phyloP scores from a whole-genome alignment of 2,329 filamentous ascomycete genomes.

The Diaporthe eres region DNA sequence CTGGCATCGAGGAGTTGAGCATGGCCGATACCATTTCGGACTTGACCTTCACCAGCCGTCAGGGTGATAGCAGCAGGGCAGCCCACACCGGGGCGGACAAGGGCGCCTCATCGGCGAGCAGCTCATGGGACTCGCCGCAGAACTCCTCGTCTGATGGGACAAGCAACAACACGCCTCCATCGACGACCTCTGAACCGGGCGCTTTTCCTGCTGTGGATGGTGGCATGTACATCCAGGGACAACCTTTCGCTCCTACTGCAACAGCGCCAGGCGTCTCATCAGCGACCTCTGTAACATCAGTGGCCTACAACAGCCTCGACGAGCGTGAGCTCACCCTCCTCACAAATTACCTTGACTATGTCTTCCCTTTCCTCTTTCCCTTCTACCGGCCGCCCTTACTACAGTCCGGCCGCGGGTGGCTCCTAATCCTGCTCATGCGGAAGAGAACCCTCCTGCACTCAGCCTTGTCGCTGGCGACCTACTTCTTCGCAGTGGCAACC shows the following conservation, averaged over 20 bases:
- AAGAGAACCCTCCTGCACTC: slow-evolving; percentile 45
- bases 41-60: background rate
- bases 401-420: slow-evolving; percentile 42
- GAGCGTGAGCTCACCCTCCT: slow-evolving; percentile 40
- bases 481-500: slow-evolving; percentile 44
- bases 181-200: slow-evolving; percentile 3
- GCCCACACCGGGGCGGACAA: background rate
- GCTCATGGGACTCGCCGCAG: slow-evolving; percentile 18
- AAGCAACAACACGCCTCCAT: slow-evolving; percentile 10
- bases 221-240: slow-evolving; percentile 17
- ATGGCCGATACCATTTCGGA: slow-evolving; percentile 41
- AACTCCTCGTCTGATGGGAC: slow-evolving; percentile 3
- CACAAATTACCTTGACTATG: slow-evolving; percentile 47
- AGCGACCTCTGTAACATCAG: background rate
- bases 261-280: background rate
- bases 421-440: slow-evolving; percentile 43
- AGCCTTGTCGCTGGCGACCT: slow-evolving; percentile 44
- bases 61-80: background rate
- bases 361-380: slow-evolving; percentile 47
- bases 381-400: slow-evolving; percentile 46
- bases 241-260: background rate
- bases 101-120: background rate
- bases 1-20: slow-evolving; percentile 47
- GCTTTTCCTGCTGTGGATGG: background rate
- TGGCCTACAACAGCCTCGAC: slow-evolving; percentile 6